phyloP scores from a whole-genome alignment of 2,329 filamentous ascomycete genomes.

The Fonsecaea pedrosoi region DNA sequence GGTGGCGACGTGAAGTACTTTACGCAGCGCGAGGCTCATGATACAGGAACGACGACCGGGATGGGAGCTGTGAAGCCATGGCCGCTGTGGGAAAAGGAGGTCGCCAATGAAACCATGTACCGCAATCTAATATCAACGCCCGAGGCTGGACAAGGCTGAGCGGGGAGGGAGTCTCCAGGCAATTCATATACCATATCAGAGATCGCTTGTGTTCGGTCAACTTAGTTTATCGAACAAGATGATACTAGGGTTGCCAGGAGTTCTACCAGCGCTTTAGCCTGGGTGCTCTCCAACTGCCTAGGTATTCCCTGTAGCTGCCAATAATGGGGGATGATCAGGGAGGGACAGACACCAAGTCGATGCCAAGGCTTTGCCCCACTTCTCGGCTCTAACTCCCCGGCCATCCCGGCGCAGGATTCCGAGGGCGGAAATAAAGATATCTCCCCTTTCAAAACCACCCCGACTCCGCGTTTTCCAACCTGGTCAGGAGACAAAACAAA shows the following conservation, averaged over 20 bases:
- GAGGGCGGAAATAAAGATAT: constrained; percentile 2
- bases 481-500: constrained; percentile 2
- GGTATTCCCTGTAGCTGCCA: neutral
- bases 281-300: neutral
- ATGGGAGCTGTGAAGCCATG: constrained; percentile 19
- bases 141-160: neutral
- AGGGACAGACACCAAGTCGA: neutral
- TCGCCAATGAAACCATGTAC: constrained; percentile 5
- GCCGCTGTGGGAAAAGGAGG: constrained; percentile 15
- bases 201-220: neutral
- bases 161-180: neutral
- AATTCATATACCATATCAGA: neutral
- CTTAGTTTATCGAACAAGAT: neutral
- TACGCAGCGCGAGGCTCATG: constrained; percentile 5
- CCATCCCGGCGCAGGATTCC: neutral
- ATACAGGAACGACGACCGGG: constrained; percentile 14
- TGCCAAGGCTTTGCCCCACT: neutral
- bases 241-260: neutral
- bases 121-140: neutral
- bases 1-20: constrained; percentile 13
- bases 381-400: neutral
- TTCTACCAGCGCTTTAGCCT: neutral
- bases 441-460: constrained; percentile 3
- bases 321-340: neutral
- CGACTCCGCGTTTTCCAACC: constrained; percentile 11